These are phyloP conservation scores for Anthracocystis panici-leucophaei DNA, from an alignment of 1,284 basidiomycete genomes.

Conservation along the genomic window DNA sequence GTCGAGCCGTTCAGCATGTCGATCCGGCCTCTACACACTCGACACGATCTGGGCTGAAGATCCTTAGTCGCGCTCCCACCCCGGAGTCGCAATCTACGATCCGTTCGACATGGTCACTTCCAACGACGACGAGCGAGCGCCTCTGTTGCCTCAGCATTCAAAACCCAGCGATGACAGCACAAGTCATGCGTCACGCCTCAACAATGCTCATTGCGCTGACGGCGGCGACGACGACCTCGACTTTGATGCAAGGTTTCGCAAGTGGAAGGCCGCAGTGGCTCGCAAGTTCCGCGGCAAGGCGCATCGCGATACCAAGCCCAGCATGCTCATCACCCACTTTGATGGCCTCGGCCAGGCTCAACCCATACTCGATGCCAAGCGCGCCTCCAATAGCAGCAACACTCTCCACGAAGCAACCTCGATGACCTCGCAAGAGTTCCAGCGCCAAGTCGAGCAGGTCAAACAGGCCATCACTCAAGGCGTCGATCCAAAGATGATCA, in stretches of 20 bases:
- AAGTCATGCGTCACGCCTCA: neutral
- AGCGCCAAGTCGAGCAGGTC: constrained; percentile 50
- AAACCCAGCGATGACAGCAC: constrained; percentile 4
- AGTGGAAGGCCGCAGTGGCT: constrained; percentile 55
- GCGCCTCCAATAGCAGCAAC: neutral
- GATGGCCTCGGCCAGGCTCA: constrained; percentile 33
- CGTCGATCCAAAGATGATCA: constrained; percentile 67
- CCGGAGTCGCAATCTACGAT: too few relatives aligned
- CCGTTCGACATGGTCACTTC: constrained; percentile 10
- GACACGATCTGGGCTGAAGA: constrained; percentile 21
- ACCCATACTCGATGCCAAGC: constrained; percentile 16
- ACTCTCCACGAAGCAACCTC: constrained; percentile 29
- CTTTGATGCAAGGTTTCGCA: constrained; percentile 55
- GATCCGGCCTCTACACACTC: neutral
- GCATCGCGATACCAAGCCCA: constrained; percentile 21
- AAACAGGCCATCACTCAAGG: constrained; percentile 58
- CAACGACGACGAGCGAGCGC: constrained; percentile 28
- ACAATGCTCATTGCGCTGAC: constrained; percentile 12
- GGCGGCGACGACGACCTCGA: constrained; percentile 40
- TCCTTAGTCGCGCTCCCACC: neutral
- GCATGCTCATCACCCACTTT: constrained; percentile 40
- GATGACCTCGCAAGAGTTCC: constrained; percentile 42
- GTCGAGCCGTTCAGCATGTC: constrained; percentile 14
- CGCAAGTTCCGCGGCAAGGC: constrained; percentile 44
- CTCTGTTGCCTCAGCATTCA: constrained; percentile 24